Evolutionary conservation across 352 stramenopile genomes (phyloP).

Genomic region (Discostella stelligera): DNA sequence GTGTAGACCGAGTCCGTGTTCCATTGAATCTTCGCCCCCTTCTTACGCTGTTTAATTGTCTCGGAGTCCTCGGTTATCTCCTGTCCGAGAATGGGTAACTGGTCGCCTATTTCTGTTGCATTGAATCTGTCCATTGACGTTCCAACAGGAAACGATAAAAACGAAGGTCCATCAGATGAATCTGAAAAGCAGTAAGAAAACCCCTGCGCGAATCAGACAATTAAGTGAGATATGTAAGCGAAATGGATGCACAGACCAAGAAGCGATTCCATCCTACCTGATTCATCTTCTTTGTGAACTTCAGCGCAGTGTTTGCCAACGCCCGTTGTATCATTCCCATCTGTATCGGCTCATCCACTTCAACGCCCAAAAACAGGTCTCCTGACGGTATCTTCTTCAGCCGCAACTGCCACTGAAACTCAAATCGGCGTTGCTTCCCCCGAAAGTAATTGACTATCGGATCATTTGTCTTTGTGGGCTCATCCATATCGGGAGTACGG

Average conservation of each 20-base stretch:
- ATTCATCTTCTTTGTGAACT: slow-evolving; percentile 79
- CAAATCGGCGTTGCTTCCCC: slow-evolving; percentile 69
- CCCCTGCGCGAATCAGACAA: slow-evolving; percentile 1
- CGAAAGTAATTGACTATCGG: slow-evolving; percentile 56
- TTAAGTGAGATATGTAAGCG: background rate
- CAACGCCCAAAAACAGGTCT: slow-evolving; percentile 65
- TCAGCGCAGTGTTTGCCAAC: slow-evolving; percentile 70
- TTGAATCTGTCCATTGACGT: slow-evolving; percentile 73
- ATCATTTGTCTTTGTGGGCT: slow-evolving; percentile 38
- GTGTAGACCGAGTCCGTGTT: slow-evolving; percentile 76
- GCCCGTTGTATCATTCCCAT: slow-evolving; percentile 80
- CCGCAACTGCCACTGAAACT: slow-evolving; percentile 79
- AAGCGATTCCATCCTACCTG: background rate
- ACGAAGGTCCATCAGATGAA: slow-evolving; percentile 43
- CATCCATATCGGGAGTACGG: slow-evolving; percentile 68
- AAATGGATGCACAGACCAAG: slow-evolving; percentile 3
- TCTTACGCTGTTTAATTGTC: slow-evolving; percentile 61
- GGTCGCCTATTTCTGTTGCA: slow-evolving; percentile 62
- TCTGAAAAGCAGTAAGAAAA: slow-evolving; percentile 45
- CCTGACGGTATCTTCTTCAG: slow-evolving; percentile 68
- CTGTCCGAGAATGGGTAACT: slow-evolving; percentile 54
- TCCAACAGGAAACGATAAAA: slow-evolving; percentile 75
- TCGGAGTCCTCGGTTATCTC: slow-evolving; percentile 67
- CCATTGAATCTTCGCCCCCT: slow-evolving; percentile 58
- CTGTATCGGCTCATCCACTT: slow-evolving; percentile 70